Evolutionary conservation across 169 alveolate genomes (phyloP).

Genomic region (Plasmodium ovale): DNA sequence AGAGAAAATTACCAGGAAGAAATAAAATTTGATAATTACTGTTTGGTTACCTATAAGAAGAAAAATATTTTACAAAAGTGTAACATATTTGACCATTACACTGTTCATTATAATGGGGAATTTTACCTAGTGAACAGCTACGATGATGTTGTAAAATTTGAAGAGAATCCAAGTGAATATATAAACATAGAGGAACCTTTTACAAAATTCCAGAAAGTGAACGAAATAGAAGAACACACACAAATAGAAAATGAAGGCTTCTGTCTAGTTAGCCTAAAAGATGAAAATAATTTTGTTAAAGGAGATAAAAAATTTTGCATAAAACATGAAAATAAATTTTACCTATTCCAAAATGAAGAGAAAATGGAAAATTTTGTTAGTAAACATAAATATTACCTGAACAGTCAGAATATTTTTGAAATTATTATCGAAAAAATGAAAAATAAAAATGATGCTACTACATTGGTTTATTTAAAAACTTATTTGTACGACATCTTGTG

Average conservation of each 20-base stretch:
- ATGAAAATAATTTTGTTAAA: constrained; percentile 42
- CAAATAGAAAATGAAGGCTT: constrained; percentile 64
- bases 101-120: constrained; percentile 28
- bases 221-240: constrained; percentile 8
- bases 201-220: constrained; percentile 35
- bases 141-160: constrained; percentile 42
- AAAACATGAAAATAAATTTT: constrained; percentile 52
- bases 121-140: constrained; percentile 31
- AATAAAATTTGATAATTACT: constrained; percentile 51
- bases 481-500: constrained; percentile 67
- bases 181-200: constrained; percentile 31
- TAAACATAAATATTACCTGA: constrained; percentile 33
- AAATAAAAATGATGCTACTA: constrained; percentile 58
- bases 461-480: constrained; percentile 63
- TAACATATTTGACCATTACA: constrained; percentile 46
- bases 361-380: constrained; percentile 46
- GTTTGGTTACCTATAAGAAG: constrained; percentile 66
- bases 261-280: constrained; percentile 58
- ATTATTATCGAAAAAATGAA: constrained; percentile 52
- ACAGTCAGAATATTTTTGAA: constrained; percentile 56
- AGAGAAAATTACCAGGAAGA: constrained; percentile 65
- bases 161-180: constrained; percentile 30
- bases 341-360: constrained; percentile 47
- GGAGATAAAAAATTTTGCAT: constrained; percentile 55
- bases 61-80: constrained; percentile 50